Evolutionary conservation across 768 basidiomycete species (phyloP).

Genomic region (Xerocomellus amylosporus): DNA sequence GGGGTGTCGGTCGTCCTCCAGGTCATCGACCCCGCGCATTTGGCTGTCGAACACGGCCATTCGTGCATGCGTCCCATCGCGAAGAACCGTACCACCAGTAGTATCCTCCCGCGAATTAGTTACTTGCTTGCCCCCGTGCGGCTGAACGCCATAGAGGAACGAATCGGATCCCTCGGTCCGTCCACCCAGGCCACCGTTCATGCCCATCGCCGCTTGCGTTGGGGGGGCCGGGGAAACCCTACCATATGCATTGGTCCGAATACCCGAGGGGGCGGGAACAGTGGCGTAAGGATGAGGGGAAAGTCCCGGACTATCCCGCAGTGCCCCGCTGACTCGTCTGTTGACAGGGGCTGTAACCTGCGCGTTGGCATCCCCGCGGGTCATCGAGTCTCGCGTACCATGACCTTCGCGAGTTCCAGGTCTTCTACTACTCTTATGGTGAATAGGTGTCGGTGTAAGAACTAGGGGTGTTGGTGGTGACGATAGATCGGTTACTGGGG

Average conservation of each 20-base stretch:
- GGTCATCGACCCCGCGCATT: conserved; percentile 55
- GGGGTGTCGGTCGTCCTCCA: conserved; percentile 64
- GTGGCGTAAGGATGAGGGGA: conserved; percentile 72
- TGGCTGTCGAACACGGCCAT: conserved; percentile 73
- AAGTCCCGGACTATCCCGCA: conserved; percentile 46
- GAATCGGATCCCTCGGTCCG: conserved; percentile 63
- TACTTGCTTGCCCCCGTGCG: conserved; percentile 46
- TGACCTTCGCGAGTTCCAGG: conserved; percentile 46
- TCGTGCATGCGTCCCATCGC: conserved; percentile 37
- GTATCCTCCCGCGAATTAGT: conserved; percentile 53
- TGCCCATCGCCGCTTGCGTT: conserved; percentile 34
- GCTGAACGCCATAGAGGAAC: conserved; percentile 58
- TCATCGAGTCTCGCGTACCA: conserved; percentile 46
- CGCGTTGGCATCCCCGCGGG: conserved; percentile 49
- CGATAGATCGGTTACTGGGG: conserved; percentile 52
- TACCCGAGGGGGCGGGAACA: conserved; percentile 55
- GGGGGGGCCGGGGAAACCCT: conserved; percentile 50
- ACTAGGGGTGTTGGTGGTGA: conserved; percentile 59
- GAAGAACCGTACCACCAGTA: conserved; percentile 40
- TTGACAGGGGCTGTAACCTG: conserved; percentile 66
- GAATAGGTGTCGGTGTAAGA: conserved; percentile 62
- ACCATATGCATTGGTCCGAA: conserved; percentile 54
- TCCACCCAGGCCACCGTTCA: conserved; percentile 39
- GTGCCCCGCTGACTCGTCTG: conserved; percentile 66
- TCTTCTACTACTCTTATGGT: conserved; percentile 57